phyloP scores from a whole-genome alignment of 305 asterid genomes.

The Fraxinus latifolia region DNA sequence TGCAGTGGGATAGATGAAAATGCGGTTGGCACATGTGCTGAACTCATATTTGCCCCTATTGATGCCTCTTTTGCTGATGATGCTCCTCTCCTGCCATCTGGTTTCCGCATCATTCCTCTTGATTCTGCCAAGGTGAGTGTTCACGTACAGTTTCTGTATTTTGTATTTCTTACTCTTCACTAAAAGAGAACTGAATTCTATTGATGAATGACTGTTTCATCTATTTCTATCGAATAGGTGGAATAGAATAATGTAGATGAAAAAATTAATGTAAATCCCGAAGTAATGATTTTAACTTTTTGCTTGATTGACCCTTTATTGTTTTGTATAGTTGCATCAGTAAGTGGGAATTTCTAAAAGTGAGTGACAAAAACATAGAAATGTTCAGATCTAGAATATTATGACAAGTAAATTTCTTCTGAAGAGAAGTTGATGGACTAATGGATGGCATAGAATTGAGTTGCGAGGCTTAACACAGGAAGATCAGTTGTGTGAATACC shows the following conservation, averaged over 20 bases:
- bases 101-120: conserved; percentile 88
- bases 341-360: neutral
- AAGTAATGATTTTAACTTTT: neutral
- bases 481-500: neutral
- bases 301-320: neutral
- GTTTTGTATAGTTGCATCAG: neutral
- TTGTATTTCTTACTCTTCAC: neutral
- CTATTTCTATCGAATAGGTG: neutral
- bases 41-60: conserved; percentile 93
- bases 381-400: neutral
- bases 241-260: neutral
- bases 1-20: conserved; percentile 93
- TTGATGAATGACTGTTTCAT: neutral
- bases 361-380: neutral
- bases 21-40: conserved; percentile 86
- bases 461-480: neutral
- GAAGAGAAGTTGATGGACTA: neutral
- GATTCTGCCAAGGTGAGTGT: conserved; percentile 70
- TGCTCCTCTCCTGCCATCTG: conserved; percentile 92
- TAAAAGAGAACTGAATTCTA: neutral
- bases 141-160: neutral
- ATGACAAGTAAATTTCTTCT: neutral
- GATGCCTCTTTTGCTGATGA: conserved; percentile 94
- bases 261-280: neutral
- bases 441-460: neutral